Evolutionary conservation across 2,329 filamentous ascomycete genomes (phyloP).

Genomic region (Talaromyces verruculosus): DNA sequence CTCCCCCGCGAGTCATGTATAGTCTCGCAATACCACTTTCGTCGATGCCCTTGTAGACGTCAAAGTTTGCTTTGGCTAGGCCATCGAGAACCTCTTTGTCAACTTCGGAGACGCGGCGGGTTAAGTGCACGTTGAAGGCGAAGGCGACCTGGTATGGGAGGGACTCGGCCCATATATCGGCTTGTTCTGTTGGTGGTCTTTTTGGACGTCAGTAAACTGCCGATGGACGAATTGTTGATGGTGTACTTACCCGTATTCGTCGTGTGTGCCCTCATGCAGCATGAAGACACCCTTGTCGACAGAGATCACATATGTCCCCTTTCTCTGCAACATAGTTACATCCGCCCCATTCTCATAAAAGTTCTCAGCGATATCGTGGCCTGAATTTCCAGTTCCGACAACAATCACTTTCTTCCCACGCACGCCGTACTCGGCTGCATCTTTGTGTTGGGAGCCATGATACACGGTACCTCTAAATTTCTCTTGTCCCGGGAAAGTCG

Average conservation of each 20-base stretch:
- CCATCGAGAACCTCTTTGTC: constrained; percentile 49
- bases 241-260: constrained; percentile 41
- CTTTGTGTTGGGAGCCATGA: constrained; percentile 47
- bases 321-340: constrained; percentile 57
- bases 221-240: neutral
- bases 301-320: constrained; percentile 53
- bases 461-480: constrained; percentile 47
- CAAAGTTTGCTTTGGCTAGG: constrained; percentile 50
- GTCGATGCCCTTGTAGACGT: constrained; percentile 42
- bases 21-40: constrained; percentile 45
- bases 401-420: constrained; percentile 50
- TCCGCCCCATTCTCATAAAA: constrained; percentile 51
- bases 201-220: neutral
- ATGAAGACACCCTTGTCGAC: constrained; percentile 48
- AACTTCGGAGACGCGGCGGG: constrained; percentile 42
- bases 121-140: constrained; percentile 46
- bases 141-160: constrained; percentile 51
- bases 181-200: constrained; percentile 48
- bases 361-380: constrained; percentile 54
- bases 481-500: constrained; percentile 42
- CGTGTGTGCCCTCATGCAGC: constrained; percentile 47
- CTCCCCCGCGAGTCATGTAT: constrained; percentile 53
- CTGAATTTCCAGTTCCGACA: constrained; percentile 52
- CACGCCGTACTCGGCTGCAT: constrained; percentile 40
- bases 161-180: constrained; percentile 50